Evolutionary conservation across 2,329 filamentous ascomycete genomes (phyloP), one percentile per base, ranked within the genome.

Genomic region (Xylariomycetidae sp.): DNA sequence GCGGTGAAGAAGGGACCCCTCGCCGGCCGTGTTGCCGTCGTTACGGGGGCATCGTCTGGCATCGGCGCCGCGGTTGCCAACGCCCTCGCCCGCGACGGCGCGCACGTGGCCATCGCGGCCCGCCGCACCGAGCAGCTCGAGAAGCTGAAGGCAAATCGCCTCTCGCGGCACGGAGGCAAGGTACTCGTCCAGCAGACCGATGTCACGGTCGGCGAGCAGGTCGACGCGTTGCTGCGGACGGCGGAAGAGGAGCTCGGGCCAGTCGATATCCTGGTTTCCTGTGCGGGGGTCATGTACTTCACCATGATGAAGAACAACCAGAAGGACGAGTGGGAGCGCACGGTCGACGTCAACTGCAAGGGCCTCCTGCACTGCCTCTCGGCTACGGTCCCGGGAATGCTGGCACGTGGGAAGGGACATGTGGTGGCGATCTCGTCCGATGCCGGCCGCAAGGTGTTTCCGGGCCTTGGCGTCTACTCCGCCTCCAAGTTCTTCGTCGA

Each of bases 401-500:
- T 89, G 9, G 61, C 70, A 5, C 80, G 82, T 13, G 77, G 79
- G 32, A 61, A 58, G 17, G 82, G 83, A 4, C 85, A 89, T 58
- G 74, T 90, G 42, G 81, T 90, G 4, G 82, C 83, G 47, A 87
- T 90, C 47, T 88, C 85, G 0, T 89, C 84, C 0, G 85, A 89
- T 43, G 85, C 85, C 1, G 85, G 84, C 1, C 77, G 85, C 35
- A 88, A 88, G 57, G 82, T 87, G 6, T 89, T 89, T 63, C 82
- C 85, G 1, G 85, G 85, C 0, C 63, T 89, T 10, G 85, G 85
- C 32, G 84, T 90, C 22, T 90, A 90, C 67, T 86, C 82, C 0
- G 85, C 82, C 17, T 82, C 76, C 59, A 90, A 90, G 56, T 87
- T 89, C 70, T 90, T 90, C 53, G 82, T 90, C 34, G 85, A 90